Evolutionary conservation across 805 yeast species (phyloP), one percentile per base, ranked within the genome.

Genomic region (Yarrowia hollandica): DNA sequence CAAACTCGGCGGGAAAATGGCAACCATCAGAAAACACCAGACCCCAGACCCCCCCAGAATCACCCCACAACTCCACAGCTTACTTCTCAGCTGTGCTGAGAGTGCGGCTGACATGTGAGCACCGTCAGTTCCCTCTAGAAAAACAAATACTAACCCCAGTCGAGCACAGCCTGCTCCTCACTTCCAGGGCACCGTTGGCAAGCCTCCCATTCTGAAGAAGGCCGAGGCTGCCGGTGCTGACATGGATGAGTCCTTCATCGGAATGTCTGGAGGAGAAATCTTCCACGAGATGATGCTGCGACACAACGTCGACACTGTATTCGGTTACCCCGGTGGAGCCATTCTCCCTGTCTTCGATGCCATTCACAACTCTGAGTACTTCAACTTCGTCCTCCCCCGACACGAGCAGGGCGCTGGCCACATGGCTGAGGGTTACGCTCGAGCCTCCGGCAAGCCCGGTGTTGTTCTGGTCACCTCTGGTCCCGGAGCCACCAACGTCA

Each of bases 341-440:
- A 94, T 94, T 69, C 80, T 94, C 68, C 98, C 99, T 12, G 99
- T 94, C 22, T 94, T 87, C 71, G 99, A 94, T 72, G 98, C 98
- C 65, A 94, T 94, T 66, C 88, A 86, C 79, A 87, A 92, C 77
- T 88, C 96, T 18, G 84, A 85, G 60, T 82, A 87, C 69, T 92
- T 94, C 79, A 83, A 85, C 66, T 94, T 94, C 71, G 88, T 94
- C 60, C 77, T 94, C 64, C 99, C 99, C 50, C 82, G 95, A 68
- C 98, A 94, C 73, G 99, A 94, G 75, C 99, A 94, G 76, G 99
- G 99, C 72, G 99, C 98, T 15, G 99, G 99, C 57, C 99, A 94
- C 75, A 94, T 94, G 98, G 99, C 99, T 60, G 97, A 94, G 76
- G 99, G 99, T 62, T 94, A 94, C 67, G 97, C 99, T 60, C 81